Evolutionary conservation across 2,329 filamentous ascomycete genomes (phyloP).

Genomic region (Diaporthe citri): DNA sequence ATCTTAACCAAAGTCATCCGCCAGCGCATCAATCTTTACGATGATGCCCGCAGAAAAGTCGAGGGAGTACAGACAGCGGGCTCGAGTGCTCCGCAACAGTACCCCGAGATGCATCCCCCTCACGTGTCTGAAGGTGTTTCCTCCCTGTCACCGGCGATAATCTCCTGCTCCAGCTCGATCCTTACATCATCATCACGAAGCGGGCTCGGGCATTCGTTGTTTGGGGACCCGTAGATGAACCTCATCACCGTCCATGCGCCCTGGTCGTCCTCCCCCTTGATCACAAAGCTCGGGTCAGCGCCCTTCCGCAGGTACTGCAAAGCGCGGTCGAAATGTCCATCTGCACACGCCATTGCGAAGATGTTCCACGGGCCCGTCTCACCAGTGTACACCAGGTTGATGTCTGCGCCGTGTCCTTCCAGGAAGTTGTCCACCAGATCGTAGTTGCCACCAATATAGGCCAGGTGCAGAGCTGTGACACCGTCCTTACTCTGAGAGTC

Average conservation of each 20-base stretch:
- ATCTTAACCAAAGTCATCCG: not conserved
- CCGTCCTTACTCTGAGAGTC: rapidly evolving
- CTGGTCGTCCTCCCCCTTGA: rapidly evolving
- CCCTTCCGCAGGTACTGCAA: not conserved
- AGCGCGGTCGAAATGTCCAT: not conserved
- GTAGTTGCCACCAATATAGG: not conserved
- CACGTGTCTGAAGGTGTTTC: not conserved
- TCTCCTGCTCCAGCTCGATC: not conserved
- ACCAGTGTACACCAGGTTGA: not conserved
- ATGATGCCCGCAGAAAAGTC: too few species aligned
- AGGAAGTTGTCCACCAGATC: not conserved
- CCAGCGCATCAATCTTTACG: not conserved
- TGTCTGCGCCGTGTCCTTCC: not conserved
- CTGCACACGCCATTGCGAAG: not conserved
- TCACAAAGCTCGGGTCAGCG: not conserved
- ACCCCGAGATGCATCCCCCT: not conserved
- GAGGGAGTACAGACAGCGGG: not conserved
- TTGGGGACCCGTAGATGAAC: not conserved
- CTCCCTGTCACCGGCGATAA: not conserved
- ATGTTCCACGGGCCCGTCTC: not conserved
- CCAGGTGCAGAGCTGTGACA: not conserved
- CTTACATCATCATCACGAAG: not conserved
- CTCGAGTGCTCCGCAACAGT: not conserved
- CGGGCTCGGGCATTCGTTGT: not conserved
- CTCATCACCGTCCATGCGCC: not conserved